These are phyloP conservation scores for Apiospora hydei DNA, from an alignment of 2,329 filamentous ascomycete species.

Conservation along the genomic window DNA sequence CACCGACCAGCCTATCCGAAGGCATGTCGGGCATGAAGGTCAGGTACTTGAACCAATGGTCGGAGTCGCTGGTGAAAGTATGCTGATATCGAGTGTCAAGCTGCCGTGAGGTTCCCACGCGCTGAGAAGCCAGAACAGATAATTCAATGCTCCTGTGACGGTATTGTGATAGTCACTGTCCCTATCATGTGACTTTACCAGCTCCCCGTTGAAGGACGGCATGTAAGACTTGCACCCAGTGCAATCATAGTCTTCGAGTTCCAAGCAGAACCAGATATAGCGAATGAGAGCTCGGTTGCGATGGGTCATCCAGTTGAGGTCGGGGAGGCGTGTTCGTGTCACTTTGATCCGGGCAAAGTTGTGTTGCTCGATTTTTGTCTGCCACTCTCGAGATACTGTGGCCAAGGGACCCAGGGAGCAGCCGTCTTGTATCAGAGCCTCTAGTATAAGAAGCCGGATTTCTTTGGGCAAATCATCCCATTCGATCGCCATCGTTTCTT, in stretches of 20 bases:
- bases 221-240: neutral
- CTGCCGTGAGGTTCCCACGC: conserved; percentile 37
- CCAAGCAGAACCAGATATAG: conserved; percentile 39
- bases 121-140: conserved; percentile 39
- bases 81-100: conserved; percentile 41
- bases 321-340: neutral
- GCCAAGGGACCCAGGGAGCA: conserved; percentile 35
- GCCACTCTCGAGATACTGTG: conserved; percentile 44
- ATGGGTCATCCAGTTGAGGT: conserved; percentile 36
- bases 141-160: conserved; percentile 5
- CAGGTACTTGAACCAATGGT: conserved; percentile 41
- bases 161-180: neutral
- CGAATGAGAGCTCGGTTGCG: conserved; percentile 37
- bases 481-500: neutral
- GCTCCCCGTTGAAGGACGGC: no score
- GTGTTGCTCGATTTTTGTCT: conserved; percentile 27
- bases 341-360: neutral
- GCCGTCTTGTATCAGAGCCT: conserved; percentile 33
- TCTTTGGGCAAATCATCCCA: conserved; percentile 26
- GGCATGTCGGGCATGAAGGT: conserved; percentile 36
- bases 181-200: no score
- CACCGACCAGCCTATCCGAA: neutral
- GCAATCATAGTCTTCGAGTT: conserved; percentile 39
- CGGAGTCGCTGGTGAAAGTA: conserved; percentile 41
- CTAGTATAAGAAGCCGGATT: conserved; percentile 36